These are phyloP conservation scores for Lactarius tabidus DNA, from an alignment of 768 basidiomycete species.

Conservation along the genomic window DNA sequence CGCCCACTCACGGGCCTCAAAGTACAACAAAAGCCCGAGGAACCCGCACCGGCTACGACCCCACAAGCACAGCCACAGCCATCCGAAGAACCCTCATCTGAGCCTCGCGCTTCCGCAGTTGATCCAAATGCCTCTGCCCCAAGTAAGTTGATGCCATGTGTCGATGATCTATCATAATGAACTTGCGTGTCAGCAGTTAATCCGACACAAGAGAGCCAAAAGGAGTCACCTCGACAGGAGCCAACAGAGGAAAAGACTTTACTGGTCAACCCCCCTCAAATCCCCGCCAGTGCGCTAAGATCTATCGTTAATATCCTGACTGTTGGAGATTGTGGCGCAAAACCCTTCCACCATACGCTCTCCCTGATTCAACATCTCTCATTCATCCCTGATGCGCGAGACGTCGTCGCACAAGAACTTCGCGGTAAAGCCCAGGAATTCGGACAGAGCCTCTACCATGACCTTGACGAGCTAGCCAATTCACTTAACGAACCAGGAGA, in stretches of 20 bases:
- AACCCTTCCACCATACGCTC: slow-evolving; percentile 94
- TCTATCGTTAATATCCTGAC: slow-evolving; percentile 96
- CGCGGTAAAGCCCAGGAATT: slow-evolving; percentile 83
- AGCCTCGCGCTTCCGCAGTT: slow-evolving; percentile 11
- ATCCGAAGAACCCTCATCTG: slow-evolving; percentile 17
- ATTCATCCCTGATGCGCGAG: slow-evolving; percentile 80
- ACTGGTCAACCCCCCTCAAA: slow-evolving; percentile 71
- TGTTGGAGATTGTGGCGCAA: slow-evolving; percentile 92
- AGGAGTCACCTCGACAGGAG: slow-evolving; percentile 11
- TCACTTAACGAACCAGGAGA: slow-evolving; percentile 55
- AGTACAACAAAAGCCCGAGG: slow-evolving; percentile 39
- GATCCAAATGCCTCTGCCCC: slow-evolving; percentile 9
- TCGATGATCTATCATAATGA: neutral
- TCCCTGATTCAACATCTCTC: slow-evolving; percentile 91
- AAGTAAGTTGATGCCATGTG: slow-evolving; percentile 6
- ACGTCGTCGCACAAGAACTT: slow-evolving; percentile 86
- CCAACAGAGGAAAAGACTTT: slow-evolving; percentile 43
- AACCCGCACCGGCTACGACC: neutral
- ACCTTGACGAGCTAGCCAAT: slow-evolving; percentile 70
- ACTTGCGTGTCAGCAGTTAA: slow-evolving; percentile 21
- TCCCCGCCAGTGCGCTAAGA: slow-evolving; percentile 80
- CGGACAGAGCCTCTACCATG: slow-evolving; percentile 65
- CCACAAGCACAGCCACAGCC: neutral
- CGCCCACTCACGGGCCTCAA: slow-evolving; percentile 71
- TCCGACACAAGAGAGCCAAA: slow-evolving; percentile 29